These are phyloP conservation scores for Trypanosoma mega DNA, from an alignment of 208 protist genomes.

Conservation along the genomic window DNA sequence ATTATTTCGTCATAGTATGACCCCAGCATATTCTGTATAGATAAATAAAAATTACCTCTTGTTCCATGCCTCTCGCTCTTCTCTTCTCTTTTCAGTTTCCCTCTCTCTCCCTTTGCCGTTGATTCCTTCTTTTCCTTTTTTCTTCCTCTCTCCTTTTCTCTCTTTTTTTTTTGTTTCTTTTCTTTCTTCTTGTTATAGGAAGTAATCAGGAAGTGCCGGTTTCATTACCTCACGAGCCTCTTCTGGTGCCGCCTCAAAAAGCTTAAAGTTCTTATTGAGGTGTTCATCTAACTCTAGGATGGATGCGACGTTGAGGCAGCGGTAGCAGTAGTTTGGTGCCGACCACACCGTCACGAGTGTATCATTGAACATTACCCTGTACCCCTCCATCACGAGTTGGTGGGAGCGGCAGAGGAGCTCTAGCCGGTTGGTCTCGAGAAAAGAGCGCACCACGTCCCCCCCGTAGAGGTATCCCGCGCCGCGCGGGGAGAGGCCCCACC, in stretches of 20 bases:
- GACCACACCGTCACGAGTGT: conserved; percentile 96
- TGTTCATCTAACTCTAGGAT: conserved; percentile 98
- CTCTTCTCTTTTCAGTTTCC: background rate
- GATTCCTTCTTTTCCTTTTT: background rate
- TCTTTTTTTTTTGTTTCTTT: background rate
- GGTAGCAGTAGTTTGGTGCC: conserved; percentile 97
- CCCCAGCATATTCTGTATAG: no score
- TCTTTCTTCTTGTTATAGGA: conserved; percentile 41
- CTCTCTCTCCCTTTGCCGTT: background rate
- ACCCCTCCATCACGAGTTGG: conserved; percentile 97
- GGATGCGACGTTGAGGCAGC: conserved; percentile 98
- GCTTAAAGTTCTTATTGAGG: conserved; percentile 97
- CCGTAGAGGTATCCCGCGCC: conserved; percentile 99
- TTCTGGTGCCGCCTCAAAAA: conserved; percentile 98
- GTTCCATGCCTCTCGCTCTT: no score
- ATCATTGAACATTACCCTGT: conserved; percentile 94
- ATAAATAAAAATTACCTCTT: no score
- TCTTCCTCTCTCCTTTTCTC: background rate
- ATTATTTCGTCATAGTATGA: no score
- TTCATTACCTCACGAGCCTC: conserved; percentile 81
- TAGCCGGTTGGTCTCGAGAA: conserved; percentile 94
- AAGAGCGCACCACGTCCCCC: conserved; percentile 94
- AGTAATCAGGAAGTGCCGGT: conserved; percentile 76
- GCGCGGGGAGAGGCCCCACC: conserved; percentile 96
- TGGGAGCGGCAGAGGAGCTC: conserved; percentile 95